Base-by-base conservation (phyloP, 495 filamentous ascomycete species). In the Penicillium lividum region DNA sequence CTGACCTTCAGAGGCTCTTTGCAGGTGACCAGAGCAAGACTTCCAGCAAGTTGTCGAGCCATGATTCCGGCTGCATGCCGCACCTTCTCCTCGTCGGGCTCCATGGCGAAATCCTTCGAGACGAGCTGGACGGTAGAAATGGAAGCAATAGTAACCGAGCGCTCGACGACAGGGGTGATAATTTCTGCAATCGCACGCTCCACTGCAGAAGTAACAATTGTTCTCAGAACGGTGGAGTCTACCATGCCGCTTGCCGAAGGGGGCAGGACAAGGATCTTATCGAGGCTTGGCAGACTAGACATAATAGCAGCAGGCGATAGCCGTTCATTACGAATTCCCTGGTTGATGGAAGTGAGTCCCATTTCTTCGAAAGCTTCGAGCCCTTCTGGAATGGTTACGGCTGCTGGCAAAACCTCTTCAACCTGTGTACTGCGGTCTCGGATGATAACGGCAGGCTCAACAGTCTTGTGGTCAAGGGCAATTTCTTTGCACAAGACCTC, bases 1-100 rank as follows among this genome's bases (percentile, higher is more conserved):
- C 93, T 97, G 72, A 93, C 91, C 57, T 93, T 86, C 18, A 99
- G 78, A 29, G 94, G 94, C 67, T 99, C 95, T 73, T 97, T 98
- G 66, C 92, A 98, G 6, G 94, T 98, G n/a, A 98, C 94, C 15
- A 96, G 82, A 13, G 94, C 94, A 51, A 99, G 82, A 63, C 90
- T 94, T 13, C 93, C 93, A 40, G 95, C 91, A 34, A 96, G 89
- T 54, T 91, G 87, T 67, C 93, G 89, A 15, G 96, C 94, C 83
- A 97, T 92, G 50, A 88, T 94, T 56, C 93, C 87, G 7, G 95
- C 92, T 22, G 93, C 86, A 47, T 85, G 86, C 48, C 90, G 86
- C 46, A 97, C 82, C 54, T 88, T 86, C 62, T 90, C 88, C 74
- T 96, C 92, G 65, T 97, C 90, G 3, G 87, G 85, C 67, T 99